Base-by-base conservation (phyloP, 2,329 filamentous ascomycete genomes). In the Trichoderma aggressivum region DNA sequence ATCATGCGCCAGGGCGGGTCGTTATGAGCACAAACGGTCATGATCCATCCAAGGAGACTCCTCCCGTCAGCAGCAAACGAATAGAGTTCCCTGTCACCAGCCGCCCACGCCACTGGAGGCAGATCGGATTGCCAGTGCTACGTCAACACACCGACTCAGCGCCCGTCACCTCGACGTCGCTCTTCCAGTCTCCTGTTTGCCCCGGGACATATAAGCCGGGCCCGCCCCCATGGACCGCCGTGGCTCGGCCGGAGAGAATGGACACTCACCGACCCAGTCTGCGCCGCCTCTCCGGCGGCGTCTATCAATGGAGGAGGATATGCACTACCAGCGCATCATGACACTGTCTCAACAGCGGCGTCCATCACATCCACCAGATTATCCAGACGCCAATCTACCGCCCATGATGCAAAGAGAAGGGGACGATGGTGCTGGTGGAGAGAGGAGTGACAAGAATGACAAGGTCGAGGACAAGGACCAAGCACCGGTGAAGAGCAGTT, bases 301-400 rank as follows among this genome's bases (percentile, higher is more conserved):
- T 75, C 82, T 86, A 75, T 87, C 86, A 63, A 86, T 87, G 81
- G 86, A 87, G 78, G 85, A 87, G 80, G 85, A 87, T 75, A 79
- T 85, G 75, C 83, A 84, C 75, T 87, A 87, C 75, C 84, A 85
- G 70, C 81, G 83, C 74, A 80, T 87, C 77, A 86, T 87, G 84
- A 85, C 82, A 39, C 81, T 79, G 59, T 77, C 79, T 36, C 65
- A 69, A 32, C 65, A 69, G n/a, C 79, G 80, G 73, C 84, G 83
- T 74, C 83, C 82, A 26, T 83, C 83, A 64, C 82, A 83, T 74
- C 85, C 85, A 71, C 85, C 85, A 58, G 81, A 82, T 18, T 86
- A 87, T 75, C 79, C 82, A 30, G 36, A 70, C 75, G 76, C 70
- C 72, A 67, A 70, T 71, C 61, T 73, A 36, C 47, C 62, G 36